Evolutionary conservation across 768 basidiomycete genomes (phyloP).

Genomic region (Butyriboletus loyo): DNA sequence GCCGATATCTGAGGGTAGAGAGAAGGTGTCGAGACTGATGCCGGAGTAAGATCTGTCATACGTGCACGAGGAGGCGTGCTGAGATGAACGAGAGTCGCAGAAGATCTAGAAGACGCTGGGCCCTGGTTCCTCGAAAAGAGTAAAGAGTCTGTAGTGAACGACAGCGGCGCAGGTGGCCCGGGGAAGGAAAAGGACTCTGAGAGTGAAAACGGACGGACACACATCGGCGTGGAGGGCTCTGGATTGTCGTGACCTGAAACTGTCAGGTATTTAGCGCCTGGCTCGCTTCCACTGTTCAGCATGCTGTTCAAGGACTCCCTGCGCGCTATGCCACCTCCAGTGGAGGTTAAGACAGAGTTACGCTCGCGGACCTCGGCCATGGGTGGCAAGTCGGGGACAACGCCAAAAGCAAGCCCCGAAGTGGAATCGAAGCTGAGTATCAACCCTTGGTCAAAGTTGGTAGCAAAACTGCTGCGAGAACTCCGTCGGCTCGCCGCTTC

Average conservation of each 20-base stretch:
- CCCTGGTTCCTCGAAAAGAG: background rate
- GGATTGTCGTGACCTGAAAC: slow-evolving; percentile 22
- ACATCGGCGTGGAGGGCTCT: slow-evolving; percentile 48
- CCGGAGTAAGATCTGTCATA: slow-evolving; percentile 10
- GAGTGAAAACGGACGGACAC: slow-evolving; percentile 63
- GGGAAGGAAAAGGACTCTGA: slow-evolving; percentile 70
- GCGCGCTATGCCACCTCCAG: slow-evolving; percentile 26
- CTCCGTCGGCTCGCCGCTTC: slow-evolving; percentile 27
- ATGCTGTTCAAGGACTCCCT: slow-evolving; percentile 41
- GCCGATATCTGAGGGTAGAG: slow-evolving; percentile 4
- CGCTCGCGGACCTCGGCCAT: slow-evolving; percentile 53
- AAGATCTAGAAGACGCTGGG: slow-evolving; percentile 8
- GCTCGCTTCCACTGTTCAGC: slow-evolving; percentile 35
- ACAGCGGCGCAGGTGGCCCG: slow-evolving; percentile 44
- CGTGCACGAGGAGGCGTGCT: slow-evolving; percentile 16
- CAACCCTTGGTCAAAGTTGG: slow-evolving; percentile 49
- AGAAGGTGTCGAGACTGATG: slow-evolving; percentile 14
- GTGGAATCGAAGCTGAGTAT: slow-evolving; percentile 23
- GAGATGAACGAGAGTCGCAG: slow-evolving; percentile 18
- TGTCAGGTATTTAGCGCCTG: slow-evolving; percentile 40
- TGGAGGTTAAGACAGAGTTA: slow-evolving; percentile 19
- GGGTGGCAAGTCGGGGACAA: slow-evolving; percentile 44
- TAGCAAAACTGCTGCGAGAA: slow-evolving; percentile 62
- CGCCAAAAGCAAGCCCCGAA: slow-evolving; percentile 5
- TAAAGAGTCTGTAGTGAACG: background rate